Evolutionary conservation across 495 filamentous ascomycete species (phyloP), one percentile per base, ranked within the genome.

Genomic region (Hamigera avellanea): DNA sequence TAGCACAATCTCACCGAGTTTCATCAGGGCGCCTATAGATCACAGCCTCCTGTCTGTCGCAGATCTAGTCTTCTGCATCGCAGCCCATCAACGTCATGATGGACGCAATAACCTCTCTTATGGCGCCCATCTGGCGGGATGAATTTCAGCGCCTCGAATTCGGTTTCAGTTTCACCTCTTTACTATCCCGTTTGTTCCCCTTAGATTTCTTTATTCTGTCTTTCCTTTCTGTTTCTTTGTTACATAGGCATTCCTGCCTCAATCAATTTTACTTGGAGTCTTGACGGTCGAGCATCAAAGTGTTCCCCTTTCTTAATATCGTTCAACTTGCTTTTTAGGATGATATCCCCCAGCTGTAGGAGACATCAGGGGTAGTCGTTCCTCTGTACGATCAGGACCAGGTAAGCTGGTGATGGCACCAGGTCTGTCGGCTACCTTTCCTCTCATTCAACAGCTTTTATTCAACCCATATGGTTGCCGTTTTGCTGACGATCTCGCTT

Each of bases 11-110:
- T 52, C 46, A 46, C 44, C 21, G 44, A 30, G 58, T 64, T 60
- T 65, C 56, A 64, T 30, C 27, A 44, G 39, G 36, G 61, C 61
- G 61, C 61, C 40, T 57, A 56, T 42, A 48, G 36, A 19, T 16
- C 45, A 40, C 27, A 41, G 45, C 50, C 42, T 43, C 42, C 33
- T 33, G 28, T 29, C 32, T 32, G 59, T 62, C 53, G 59, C 54
- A 56, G 43, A 41, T 40, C 25, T 23, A 13, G 13, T 28, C 33
- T 16, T 10, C 33, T 36, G 26, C 32, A 26, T 29, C 19, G 33
- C 6, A 26, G 40, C 37, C 46, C 43, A 45, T 29, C 39, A 12
- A 21, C 33, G 31, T 19, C n/a, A 23, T 23, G 21, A 23, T 23
- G 27, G 14, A 13, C 3, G 12, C 6, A 30, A 14, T 30, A 6